Evolutionary conservation across 768 basidiomycete genomes (phyloP).

Genomic region (Calocybe gangraenosa): DNA sequence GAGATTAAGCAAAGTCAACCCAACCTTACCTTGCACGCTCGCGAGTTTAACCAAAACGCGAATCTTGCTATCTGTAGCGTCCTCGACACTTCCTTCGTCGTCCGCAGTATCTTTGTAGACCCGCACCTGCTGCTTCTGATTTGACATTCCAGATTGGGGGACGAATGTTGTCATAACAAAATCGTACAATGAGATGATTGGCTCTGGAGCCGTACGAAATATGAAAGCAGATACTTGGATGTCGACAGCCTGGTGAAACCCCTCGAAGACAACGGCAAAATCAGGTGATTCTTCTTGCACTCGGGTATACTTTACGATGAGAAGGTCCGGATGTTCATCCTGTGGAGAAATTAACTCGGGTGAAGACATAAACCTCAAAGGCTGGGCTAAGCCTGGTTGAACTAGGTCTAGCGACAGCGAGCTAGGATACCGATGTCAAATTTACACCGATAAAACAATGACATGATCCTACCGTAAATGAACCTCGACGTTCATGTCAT

Average conservation of each 20-base stretch:
- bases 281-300: slow-evolving; percentile 86
- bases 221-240: slow-evolving; percentile 88
- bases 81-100: background rate
- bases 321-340: slow-evolving; percentile 57
- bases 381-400: slow-evolving; percentile 41
- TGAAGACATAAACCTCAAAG: slow-evolving; percentile 67
- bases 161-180: slow-evolving; percentile 98
- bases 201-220: slow-evolving; percentile 84
- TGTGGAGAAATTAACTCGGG: slow-evolving; percentile 29
- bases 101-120: background rate
- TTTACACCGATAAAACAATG: background rate
- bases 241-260: slow-evolving; percentile 85
- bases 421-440: slow-evolving; percentile 31
- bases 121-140: background rate
- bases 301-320: slow-evolving; percentile 73
- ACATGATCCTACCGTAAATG: slow-evolving; percentile 57
- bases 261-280: slow-evolving; percentile 72
- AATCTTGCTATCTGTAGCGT: slow-evolving; percentile 51
- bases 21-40: slow-evolving; percentile 65
- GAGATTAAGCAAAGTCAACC: background rate
- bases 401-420: slow-evolving; percentile 74
- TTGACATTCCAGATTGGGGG: slow-evolving; percentile 24
- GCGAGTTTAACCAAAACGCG: slow-evolving; percentile 80
- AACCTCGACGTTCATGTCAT: slow-evolving; percentile 83
- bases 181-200: slow-evolving; percentile 87